Evolutionary conservation across 768 basidiomycete species (phyloP), one percentile per base, ranked within the genome.

Genomic region (Tephrocybe sp.): DNA sequence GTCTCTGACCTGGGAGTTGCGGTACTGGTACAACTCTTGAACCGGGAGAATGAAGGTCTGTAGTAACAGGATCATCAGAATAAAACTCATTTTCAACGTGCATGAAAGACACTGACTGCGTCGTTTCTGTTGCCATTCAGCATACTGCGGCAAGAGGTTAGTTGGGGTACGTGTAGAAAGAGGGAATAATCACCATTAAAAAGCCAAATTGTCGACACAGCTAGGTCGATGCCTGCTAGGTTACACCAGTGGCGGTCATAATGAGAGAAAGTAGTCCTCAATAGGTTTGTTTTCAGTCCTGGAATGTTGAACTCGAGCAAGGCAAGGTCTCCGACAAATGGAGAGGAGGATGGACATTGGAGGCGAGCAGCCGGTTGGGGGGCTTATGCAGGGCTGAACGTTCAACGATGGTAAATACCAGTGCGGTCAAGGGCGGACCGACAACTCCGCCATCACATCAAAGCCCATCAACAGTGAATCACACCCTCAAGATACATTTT

Each of bases 191-290:
- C 53, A 37, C 36, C 36, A 37, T 37, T 37, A 37, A 19, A 37
- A 18, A 37, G 36, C 36, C 21, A 19, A 37, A 94, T 93, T 3
- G 92, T 94, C 9, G 89, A 90, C 42, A 86, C 87, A 54, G 73
- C 79, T 27, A 90, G 86, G 71, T 92, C 89, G 61, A 94, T 92
- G 31, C 89, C 89, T 41, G 88, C 88, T 40, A 94, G 76, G 54
- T 89, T 91, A 53, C 91, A 92, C 55, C 89, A 79, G 71, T 93
- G 93, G 47, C 92, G 86, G 53, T 92, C 88, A 80, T 92, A 66
- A 91, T 87, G 63, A 94, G 84, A 50, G 91, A 91, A 51, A 94
- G 92, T 9, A 87, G 82, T 77, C 90, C 90, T 66, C 89, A 89
- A 68, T 11, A 18, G n/a, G 9, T n/a, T n/a, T n/a, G 18, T 24